These are phyloP conservation scores for Carex littledalei DNA, from an alignment of 176 grass and related monocot species.

Conservation along the genomic window DNA sequence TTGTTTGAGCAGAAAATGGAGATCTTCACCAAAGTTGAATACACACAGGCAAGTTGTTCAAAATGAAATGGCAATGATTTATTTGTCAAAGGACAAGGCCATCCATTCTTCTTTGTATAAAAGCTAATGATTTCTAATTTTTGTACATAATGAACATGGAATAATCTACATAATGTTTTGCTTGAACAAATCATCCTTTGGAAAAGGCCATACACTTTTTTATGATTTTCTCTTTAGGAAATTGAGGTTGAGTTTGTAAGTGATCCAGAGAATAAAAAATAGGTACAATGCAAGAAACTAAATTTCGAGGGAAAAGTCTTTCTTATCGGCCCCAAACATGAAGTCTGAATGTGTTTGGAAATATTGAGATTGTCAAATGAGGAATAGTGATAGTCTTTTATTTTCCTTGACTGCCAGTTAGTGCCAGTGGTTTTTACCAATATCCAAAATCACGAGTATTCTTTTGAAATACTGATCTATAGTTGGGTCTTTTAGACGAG, in stretches of 20 bases:
- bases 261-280: neutral
- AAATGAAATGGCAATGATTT: neutral
- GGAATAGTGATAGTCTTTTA: neutral
- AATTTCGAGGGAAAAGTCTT: neutral
- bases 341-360: neutral
- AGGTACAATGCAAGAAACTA: neutral
- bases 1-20: slow-evolving; percentile 99
- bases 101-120: neutral
- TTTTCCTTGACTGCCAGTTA: neutral
- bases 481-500: neutral
- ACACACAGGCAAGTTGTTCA: slow-evolving; percentile 64
- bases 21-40: slow-evolving; percentile 99
- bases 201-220: neutral
- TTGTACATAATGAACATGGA: neutral
- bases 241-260: neutral
- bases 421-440: neutral
- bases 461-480: neutral
- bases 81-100: neutral
- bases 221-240: neutral
- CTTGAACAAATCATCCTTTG: neutral
- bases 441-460: neutral
- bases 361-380: neutral
- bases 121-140: neutral
- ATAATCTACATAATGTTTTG: neutral
- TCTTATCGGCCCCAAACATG: neutral